Evolutionary conservation across 768 basidiomycete genomes (phyloP), one percentile per base, ranked within the genome.

Genomic region (Leccinellum rugosiceps): DNA sequence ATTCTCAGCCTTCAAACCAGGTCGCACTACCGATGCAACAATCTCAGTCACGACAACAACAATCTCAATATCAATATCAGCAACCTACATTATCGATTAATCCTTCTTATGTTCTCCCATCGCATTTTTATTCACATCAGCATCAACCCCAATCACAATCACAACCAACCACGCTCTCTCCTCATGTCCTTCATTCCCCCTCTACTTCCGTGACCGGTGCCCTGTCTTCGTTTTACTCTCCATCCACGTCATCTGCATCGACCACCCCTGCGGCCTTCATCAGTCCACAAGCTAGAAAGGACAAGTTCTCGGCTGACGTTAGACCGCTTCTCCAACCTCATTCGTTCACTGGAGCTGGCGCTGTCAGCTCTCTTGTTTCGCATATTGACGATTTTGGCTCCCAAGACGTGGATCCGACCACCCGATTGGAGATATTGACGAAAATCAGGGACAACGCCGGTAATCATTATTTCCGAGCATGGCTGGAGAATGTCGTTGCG

Each of bases 381-480:
- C 76, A 75, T 38, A 80, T 93, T 35, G 76, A 76, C 43, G 80
- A 84, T 46, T 87, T 78, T 68, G 86, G 88, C 31, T 72, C 80
- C 17, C 67, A 77, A 49, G 87, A 90, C 25, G 84, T 90, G 23
- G 87, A 90, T 55, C 74, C 81, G 6, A 58, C 74, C n/a, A 79
- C 79, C 19, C 85, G 92, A 6, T 67, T 88, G 54, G 89, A 93
- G 68, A 86, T 93, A 53, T 73, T 94, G 55, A 87, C 86, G 17
- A 87, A 85, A 72, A 88, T 93, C 62, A 80, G 91, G 61, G 90
- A 94, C 70, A 83, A 86, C 49, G 92, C 92, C 28, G 88, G 85
- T 43, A 90, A 92, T 67, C 88, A 90, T 65, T 94, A 93, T 67
- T 92, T 89, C 69, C 84, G 89, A 44, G 90, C 90, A 5, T 93